These are phyloP conservation scores for Hypoxylon sp. DNA, from an alignment of 2,329 filamentous ascomycete species.

Conservation along the genomic window DNA sequence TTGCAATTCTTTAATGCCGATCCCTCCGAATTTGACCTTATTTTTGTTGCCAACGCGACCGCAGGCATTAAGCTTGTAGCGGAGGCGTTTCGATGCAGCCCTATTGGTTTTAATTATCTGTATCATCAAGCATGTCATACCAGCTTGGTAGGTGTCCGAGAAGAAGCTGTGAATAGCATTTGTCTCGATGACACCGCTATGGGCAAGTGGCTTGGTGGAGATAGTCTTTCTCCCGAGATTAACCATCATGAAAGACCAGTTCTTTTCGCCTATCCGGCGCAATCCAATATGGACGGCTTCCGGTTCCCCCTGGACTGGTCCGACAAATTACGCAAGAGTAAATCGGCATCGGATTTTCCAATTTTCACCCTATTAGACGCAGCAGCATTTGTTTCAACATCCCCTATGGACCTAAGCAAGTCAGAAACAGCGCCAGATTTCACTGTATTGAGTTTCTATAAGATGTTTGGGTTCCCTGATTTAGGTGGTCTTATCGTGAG, in stretches of 20 bases:
- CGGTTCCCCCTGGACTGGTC: constrained; percentile 82
- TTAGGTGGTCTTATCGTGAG: constrained; percentile 87
- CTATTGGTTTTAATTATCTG: constrained; percentile 82
- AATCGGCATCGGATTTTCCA: constrained; percentile 46
- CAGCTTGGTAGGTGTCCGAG: constrained; percentile 85
- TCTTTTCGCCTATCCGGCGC: constrained; percentile 86
- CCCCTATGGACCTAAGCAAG: constrained; percentile 79
- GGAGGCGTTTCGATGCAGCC: constrained; percentile 79
- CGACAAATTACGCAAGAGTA: constrained; percentile 59
- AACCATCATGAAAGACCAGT: constrained; percentile 51
- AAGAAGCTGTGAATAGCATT: constrained; percentile 74
- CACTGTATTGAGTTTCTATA: constrained; percentile 89
- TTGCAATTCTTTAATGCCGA: constrained; percentile 86
- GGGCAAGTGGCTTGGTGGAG: constrained; percentile 72
- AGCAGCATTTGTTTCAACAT: constrained; percentile 84
- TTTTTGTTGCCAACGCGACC: constrained; percentile 75
- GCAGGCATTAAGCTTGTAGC: constrained; percentile 75
- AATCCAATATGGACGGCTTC: constrained; percentile 92
- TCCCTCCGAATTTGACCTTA: constrained; percentile 84
- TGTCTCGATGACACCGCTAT: constrained; percentile 79
- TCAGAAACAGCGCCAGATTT: constrained; percentile 81
- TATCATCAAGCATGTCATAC: constrained; percentile 91
- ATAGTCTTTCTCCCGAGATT: constrained; percentile 52
- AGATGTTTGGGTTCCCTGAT: constrained; percentile 98
- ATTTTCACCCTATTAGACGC: constrained; percentile 85